Conservation (phyloP, 2,329 filamentous ascomycete genomes). For the Colletotrichum sp. region DNA sequence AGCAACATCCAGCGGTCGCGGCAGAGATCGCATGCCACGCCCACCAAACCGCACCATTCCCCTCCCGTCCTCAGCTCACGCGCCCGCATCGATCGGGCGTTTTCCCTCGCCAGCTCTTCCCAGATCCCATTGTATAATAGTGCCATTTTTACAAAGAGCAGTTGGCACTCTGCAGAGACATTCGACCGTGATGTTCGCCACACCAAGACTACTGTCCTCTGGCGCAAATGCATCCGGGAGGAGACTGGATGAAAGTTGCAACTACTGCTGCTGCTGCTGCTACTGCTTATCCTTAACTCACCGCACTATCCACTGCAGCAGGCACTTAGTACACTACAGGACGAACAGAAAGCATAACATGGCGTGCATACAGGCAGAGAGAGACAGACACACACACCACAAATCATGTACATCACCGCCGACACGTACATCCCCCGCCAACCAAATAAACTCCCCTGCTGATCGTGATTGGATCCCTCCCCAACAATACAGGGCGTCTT, state of each 20-base stretch:
- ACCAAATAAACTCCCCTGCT: slow-evolving; percentile 2
- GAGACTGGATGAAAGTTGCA: background rate
- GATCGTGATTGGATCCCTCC: slow-evolving; percentile 20
- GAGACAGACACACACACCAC: background rate
- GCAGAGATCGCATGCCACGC: background rate
- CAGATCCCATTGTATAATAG: background rate
- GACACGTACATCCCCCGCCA: slow-evolving; percentile 9
- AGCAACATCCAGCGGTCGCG: background rate
- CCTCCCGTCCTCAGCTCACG: slow-evolving; percentile 19
- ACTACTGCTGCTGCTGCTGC: background rate
- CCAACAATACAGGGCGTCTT: slow-evolving; percentile 11
- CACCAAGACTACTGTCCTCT: background rate
- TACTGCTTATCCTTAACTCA: background rate
- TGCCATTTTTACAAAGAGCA: background rate
- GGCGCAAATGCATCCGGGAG: background rate
- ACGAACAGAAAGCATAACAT: background rate
- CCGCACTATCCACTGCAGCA: background rate
- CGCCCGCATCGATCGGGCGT: slow-evolving; percentile 5
- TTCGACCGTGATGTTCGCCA: background rate
- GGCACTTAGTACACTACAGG: background rate
- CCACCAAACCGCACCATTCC: slow-evolving; percentile 5
- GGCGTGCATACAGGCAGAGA: background rate
- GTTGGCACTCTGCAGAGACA: background rate
- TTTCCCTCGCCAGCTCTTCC: background rate
- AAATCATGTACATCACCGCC: background rate